Evolutionary conservation across 2,329 filamentous ascomycete genomes (phyloP).

Genomic region (Cytospora paraplurivora): DNA sequence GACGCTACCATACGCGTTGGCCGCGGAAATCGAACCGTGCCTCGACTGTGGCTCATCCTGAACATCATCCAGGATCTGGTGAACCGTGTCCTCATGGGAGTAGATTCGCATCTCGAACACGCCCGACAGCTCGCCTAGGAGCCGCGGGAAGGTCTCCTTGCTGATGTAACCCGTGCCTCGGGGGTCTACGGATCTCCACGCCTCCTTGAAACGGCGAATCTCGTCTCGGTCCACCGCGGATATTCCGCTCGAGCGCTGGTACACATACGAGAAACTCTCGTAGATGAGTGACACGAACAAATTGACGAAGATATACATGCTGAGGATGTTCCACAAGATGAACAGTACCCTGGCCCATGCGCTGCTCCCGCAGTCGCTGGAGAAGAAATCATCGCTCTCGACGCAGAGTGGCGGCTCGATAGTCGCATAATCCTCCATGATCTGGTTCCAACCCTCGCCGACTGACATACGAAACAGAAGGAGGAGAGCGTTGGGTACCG

Average conservation of each 20-base stretch:
- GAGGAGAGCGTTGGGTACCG: slow-evolving; percentile 90
- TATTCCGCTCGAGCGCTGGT: slow-evolving; percentile 92
- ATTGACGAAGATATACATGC: slow-evolving; percentile 99
- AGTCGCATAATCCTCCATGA: slow-evolving; percentile 93
- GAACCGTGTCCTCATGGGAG: slow-evolving; percentile 83
- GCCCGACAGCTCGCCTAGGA: slow-evolving; percentile 89
- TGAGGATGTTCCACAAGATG: slow-evolving; percentile 97
- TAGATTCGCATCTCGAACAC: slow-evolving; percentile 98
- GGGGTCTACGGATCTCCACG: slow-evolving; percentile 94
- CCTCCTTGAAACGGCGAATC: slow-evolving; percentile 95
- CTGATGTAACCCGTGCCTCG: slow-evolving; percentile 88
- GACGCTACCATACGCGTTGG: slow-evolving; percentile 58
- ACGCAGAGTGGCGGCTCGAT: slow-evolving; percentile 83
- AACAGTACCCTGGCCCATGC: slow-evolving; percentile 88
- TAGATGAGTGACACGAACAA: slow-evolving; percentile 98
- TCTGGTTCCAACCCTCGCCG: slow-evolving; percentile 93
- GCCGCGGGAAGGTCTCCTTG: slow-evolving; percentile 83
- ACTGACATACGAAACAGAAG: slow-evolving; percentile 90
- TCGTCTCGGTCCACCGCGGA: slow-evolving; percentile 90
- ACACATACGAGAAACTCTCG: slow-evolving; percentile 99
- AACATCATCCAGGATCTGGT: slow-evolving; percentile 84
- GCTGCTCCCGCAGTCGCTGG: slow-evolving; percentile 89
- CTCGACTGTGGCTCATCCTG: slow-evolving; percentile 57
- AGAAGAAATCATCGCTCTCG: slow-evolving; percentile 69
- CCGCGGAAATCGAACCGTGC: slow-evolving; percentile 57